These are phyloP conservation scores for Dothideomycetidae sp. DNA, from an alignment of 2,329 filamentous ascomycete genomes.

Conservation along the genomic window DNA sequence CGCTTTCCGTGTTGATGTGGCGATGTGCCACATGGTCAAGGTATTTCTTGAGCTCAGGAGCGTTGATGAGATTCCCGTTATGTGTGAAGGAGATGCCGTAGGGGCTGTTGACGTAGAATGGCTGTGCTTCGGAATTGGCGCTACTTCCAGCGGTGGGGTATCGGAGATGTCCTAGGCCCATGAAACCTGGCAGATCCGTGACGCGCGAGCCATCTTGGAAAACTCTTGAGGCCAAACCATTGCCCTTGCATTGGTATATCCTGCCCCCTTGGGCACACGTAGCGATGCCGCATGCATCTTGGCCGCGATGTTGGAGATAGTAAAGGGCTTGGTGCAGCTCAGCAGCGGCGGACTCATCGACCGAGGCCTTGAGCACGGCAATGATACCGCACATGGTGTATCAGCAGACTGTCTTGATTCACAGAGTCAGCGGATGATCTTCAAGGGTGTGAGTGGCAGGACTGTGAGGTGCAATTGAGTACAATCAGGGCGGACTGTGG, in stretches of 20 bases:
- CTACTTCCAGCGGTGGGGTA: conserved; percentile 84
- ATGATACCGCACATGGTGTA: conserved; percentile 38
- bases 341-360: conserved; percentile 22
- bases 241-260: conserved; percentile 81
- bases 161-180: conserved; percentile 73
- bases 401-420: conserved; percentile 8
- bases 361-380: conserved; percentile 31
- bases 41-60: conserved; percentile 52
- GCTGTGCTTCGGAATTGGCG: conserved; percentile 73
- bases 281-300: conserved; percentile 80
- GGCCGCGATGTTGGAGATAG: conserved; percentile 48
- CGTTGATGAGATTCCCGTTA: conserved; percentile 83
- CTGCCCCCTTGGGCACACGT: conserved; percentile 60
- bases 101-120: conserved; percentile 79
- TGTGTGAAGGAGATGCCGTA: conserved; percentile 71
- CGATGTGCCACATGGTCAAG: conserved; percentile 67
- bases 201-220: conserved; percentile 68
- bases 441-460: neutral
- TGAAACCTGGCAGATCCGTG: conserved; percentile 63
- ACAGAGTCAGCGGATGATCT: conserved; percentile 9
- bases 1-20: conserved; percentile 82
- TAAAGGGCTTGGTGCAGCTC: conserved; percentile 26
- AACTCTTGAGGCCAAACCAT: conserved; percentile 73
- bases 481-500: conserved; percentile 7
- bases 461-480: neutral